Conservation (phyloP, 495 filamentous ascomycete species). For the Aspergillus haitiensis region DNA sequence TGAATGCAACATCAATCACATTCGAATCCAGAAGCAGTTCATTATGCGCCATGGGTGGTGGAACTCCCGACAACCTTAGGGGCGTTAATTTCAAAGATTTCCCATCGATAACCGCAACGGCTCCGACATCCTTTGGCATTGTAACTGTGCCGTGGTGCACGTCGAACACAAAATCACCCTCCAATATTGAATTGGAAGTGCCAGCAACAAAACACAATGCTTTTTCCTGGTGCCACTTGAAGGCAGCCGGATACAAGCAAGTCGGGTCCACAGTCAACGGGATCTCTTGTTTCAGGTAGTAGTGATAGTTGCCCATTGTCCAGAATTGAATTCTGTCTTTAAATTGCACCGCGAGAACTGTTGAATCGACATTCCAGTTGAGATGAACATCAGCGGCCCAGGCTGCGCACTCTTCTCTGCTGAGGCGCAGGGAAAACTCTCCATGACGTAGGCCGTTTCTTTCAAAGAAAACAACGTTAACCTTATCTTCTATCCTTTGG, state of each 20-base stretch:
- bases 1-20: conserved; percentile 73
- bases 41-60: conserved; percentile 87
- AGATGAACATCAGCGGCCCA: conserved; percentile 61
- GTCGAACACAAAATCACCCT: conserved; percentile 68
- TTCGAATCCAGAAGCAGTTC: conserved; percentile 65
- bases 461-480: conserved; percentile 95
- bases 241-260: conserved; percentile 34
- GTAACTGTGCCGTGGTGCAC: conserved; percentile 65
- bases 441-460: conserved; percentile 93
- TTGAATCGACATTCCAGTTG: conserved; percentile 88
- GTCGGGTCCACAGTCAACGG: conserved; percentile 35
- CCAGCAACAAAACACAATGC: conserved; percentile 62
- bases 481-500: conserved; percentile 63
- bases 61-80: conserved; percentile 76
- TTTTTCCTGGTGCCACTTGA: conserved; percentile 85
- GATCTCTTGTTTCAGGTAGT: conserved; percentile 96
- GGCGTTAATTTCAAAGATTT: conserved; percentile 79
- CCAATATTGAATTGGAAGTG: conserved; percentile 52
- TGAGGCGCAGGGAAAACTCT: conserved; percentile 75
- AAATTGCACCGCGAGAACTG: conserved; percentile 79
- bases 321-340: conserved; percentile 82
- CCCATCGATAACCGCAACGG: conserved; percentile 87
- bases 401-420: conserved; percentile 55
- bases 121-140: conserved; percentile 75
- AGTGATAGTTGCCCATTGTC: conserved; percentile 97